Percentiles rank a stretch among this genome's conserved stretches.
Evolutionary conservation across 768 basidiomycete species (phyloP).

Genomic region (Austroboletus eburneus): DNA sequence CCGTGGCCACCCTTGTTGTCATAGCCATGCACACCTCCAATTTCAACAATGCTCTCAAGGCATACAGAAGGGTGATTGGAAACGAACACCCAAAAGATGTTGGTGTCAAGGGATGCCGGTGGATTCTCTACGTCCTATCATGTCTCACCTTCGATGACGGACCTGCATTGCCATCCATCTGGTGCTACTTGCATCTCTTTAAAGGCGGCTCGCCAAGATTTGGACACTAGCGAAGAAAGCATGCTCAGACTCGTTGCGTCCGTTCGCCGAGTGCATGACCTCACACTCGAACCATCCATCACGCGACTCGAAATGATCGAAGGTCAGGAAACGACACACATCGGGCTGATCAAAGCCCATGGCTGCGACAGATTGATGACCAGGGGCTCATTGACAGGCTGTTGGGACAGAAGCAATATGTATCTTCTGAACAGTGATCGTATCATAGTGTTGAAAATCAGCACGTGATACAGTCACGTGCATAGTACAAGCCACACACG

Average conservation of each 20-base stretch:
- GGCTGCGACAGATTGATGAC: too few species aligned
- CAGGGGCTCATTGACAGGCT: too few species aligned
- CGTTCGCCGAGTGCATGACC: constrained; percentile 67
- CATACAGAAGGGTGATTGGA: constrained; percentile 47
- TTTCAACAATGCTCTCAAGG: constrained; percentile 56
- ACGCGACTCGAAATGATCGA: too few species aligned
- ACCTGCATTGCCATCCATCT: constrained; percentile 37
- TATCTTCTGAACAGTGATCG: too few species aligned
- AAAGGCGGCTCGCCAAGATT: constrained; percentile 50
- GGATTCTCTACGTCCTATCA: constrained; percentile 63
- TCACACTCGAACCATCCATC: constrained; percentile 77
- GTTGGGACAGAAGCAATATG: too few species aligned
- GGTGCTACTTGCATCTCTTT: constrained; percentile 63
- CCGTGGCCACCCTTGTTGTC: constrained; percentile 50
- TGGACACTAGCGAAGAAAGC: constrained; percentile 21
- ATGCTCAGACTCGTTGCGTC: constrained; percentile 38
- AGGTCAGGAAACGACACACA: too few species aligned
- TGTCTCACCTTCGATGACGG: constrained; percentile 47
- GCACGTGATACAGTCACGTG: too few species aligned
- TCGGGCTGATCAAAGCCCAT: too few species aligned
- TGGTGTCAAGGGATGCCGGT: constrained; percentile 55
- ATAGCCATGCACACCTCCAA: constrained; percentile 62
- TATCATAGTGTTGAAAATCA: too few species aligned
- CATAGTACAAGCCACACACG: too few species aligned
- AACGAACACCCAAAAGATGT: constrained; percentile 31